Evolutionary conservation across 2,329 filamentous ascomycete genomes (phyloP).

Genomic region (Plenodomus tracheiphilus): DNA sequence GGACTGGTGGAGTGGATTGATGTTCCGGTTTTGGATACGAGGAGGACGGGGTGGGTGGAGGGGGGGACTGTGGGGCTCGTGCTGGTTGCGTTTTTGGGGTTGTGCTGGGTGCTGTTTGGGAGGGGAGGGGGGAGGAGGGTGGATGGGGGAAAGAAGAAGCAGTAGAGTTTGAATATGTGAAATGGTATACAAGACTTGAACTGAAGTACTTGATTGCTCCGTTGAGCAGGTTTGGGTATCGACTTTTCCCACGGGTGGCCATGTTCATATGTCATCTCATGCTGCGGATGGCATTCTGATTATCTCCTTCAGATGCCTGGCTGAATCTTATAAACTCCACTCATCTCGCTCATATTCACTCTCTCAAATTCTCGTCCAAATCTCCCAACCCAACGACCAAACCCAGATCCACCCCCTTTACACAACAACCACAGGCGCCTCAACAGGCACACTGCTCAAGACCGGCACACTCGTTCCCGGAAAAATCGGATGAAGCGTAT

Average conservation of each 20-base stretch:
- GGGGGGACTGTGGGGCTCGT: conserved; percentile 49
- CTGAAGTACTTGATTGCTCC: neutral
- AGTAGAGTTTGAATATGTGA: conserved; percentile 13
- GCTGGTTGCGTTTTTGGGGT: conserved; percentile 49
- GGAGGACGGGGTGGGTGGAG: conserved; percentile 44
- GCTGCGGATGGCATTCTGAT: too few relatives aligned
- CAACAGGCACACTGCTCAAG: conserved; percentile 26
- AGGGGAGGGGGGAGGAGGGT: conserved; percentile 6
- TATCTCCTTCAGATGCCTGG: too few relatives aligned
- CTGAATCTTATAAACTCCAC: too few relatives aligned
- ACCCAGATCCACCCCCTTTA: conserved; percentile 1
- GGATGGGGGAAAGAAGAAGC: conserved; percentile 23
- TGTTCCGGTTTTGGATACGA: conserved; percentile 50
- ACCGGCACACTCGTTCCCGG: conserved; percentile 25
- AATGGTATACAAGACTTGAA: neutral
- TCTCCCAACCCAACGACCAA: neutral
- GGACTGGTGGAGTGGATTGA: conserved; percentile 38
- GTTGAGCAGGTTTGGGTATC: conserved; percentile 8
- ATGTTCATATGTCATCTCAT: too few relatives aligned
- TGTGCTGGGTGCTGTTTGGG: conserved; percentile 48
- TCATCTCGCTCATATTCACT: neutral
- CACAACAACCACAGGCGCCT: conserved; percentile 21
- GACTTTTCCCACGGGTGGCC: neutral
- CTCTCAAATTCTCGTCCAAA: neutral
- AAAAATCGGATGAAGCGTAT: conserved; percentile 74